phyloP scores from a whole-genome alignment of 345 rosid genomes.

The Eucalyptus regnans region DNA sequence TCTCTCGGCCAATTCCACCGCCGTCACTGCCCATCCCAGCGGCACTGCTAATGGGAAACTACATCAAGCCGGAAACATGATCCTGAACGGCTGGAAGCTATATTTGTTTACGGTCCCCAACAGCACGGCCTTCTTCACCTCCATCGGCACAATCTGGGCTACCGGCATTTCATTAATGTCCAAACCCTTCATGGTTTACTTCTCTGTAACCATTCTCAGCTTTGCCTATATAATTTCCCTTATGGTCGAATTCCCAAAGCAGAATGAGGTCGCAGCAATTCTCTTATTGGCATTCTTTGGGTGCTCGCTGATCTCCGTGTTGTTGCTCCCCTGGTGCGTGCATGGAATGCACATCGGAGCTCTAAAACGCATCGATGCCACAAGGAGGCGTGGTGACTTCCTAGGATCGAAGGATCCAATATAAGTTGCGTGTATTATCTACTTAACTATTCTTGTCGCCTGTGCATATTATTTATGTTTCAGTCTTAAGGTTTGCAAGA shows the following conservation, averaged over 20 bases:
- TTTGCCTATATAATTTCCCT: background rate
- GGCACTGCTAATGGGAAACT: background rate
- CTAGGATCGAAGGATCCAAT: background rate
- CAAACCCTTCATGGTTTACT: background rate
- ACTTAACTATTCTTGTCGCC: background rate
- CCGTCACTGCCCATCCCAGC: background rate
- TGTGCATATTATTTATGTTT: background rate
- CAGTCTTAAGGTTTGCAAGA: background rate
- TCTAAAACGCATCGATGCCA: background rate
- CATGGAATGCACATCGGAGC: background rate
- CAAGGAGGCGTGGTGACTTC: background rate
- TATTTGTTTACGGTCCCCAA: background rate
- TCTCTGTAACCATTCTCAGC: background rate
- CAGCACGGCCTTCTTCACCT: background rate
- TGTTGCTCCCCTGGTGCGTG: background rate
- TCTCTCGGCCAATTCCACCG: background rate
- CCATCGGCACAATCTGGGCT: background rate
- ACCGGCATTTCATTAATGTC: background rate
- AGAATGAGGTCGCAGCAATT: background rate
- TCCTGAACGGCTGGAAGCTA: background rate
- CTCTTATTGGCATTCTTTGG: background rate
- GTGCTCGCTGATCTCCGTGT: background rate
- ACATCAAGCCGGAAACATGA: background rate
- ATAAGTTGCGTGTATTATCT: background rate
- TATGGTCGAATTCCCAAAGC: background rate